A percentile compares a stretch with the other conserved stretches of the same genome.
These are phyloP conservation scores for Nissolia schottii DNA, from an alignment of 306 rosid species.

Conservation along the genomic window DNA sequence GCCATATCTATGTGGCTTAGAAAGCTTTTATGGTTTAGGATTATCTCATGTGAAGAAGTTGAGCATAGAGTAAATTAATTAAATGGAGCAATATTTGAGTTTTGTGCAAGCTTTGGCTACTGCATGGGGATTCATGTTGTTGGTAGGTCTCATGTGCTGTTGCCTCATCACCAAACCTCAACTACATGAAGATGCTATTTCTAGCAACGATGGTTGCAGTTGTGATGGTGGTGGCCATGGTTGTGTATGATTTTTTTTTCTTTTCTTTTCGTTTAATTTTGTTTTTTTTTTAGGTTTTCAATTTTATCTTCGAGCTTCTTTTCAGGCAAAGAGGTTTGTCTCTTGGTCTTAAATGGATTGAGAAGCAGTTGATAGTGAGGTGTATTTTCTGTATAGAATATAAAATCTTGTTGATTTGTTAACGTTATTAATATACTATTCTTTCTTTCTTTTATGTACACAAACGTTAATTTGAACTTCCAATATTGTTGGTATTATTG, in stretches of 20 bases:
- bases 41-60: not conserved
- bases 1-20: not conserved
- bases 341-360: too few species aligned
- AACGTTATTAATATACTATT: too few species aligned
- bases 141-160: slow-evolving; percentile 53
- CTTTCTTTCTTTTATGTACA: too few species aligned
- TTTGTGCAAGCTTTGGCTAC: slow-evolving; percentile 52
- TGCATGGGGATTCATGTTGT: slow-evolving; percentile 50
- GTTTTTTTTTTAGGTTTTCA: too few species aligned
- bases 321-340: too few species aligned
- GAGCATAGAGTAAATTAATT: not conserved
- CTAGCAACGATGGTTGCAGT: slow-evolving; percentile 35
- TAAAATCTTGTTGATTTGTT: too few species aligned
- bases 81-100: slow-evolving; percentile 36
- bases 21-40: not conserved
- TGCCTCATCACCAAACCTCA: slow-evolving; percentile 57
- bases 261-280: too few species aligned
- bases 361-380: too few species aligned
- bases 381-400: too few species aligned
- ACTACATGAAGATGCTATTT: slow-evolving; percentile 14
- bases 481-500: too few species aligned
- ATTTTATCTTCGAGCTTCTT: too few species aligned
- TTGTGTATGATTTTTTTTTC: slow-evolving; percentile 34
- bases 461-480: too few species aligned
- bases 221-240: slow-evolving; percentile 53